Evolutionary conservation across 164 flowering plant species (phyloP).

Genomic region (Sextonia rubra): DNA sequence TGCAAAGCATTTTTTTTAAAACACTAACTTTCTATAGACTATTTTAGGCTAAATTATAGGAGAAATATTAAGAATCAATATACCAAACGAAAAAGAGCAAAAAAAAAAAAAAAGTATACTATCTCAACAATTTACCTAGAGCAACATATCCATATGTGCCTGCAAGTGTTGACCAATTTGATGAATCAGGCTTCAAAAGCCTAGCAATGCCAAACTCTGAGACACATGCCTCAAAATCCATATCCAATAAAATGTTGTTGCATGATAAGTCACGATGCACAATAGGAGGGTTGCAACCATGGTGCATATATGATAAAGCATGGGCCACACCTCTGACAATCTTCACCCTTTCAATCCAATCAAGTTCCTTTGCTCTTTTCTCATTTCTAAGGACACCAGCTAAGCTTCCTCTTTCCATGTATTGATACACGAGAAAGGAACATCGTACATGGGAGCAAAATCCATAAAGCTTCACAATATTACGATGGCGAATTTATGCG

Average conservation of each 20-base stretch:
- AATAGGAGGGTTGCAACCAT: not conserved
- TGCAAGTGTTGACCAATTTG: conserved; percentile 3
- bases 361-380: conserved; percentile 17
- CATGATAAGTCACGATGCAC: conserved; percentile 6
- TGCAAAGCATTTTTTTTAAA: not conserved
- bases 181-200: conserved; percentile 3
- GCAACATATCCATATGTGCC: conserved; percentile 10
- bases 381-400: conserved; percentile 27
- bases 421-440: conserved; percentile 54
- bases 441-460: conserved; percentile 35
- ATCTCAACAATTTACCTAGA: not conserved
- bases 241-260: conserved; percentile 6
- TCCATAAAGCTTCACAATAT: conserved; percentile 55
- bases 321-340: not conserved
- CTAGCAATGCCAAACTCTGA: conserved; percentile 6
- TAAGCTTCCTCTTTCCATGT: conserved; percentile 49
- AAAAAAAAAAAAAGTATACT: not conserved
- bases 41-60: not conserved
- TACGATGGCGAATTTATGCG: conserved; percentile 52
- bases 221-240: not conserved
- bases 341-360: conserved; percentile 1
- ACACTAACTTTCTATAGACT: not conserved
- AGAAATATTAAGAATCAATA: not conserved
- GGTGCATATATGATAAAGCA: conserved; percentile 7
- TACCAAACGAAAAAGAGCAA: not conserved